Conservation (phyloP, 495 filamentous ascomycete genomes). For the Penicillium subrubescens region DNA sequence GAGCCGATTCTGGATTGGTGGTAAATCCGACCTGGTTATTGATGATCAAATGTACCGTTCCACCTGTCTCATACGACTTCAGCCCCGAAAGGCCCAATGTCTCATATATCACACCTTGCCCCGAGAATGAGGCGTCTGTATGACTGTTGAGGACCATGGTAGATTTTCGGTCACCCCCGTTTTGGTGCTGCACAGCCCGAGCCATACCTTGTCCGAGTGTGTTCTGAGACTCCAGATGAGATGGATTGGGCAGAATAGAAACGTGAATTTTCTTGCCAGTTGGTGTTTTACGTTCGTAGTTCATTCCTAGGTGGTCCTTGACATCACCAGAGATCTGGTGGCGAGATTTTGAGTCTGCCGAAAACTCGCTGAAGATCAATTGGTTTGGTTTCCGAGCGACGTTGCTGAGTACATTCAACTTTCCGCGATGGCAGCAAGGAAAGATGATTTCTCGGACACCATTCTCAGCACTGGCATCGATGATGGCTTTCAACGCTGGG, state of each 20-base stretch:
- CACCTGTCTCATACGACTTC: background rate
- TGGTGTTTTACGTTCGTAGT: background rate
- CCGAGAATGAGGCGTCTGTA: background rate
- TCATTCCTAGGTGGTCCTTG: background rate
- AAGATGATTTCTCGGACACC: background rate
- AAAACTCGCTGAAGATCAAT: background rate
- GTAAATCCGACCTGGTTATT: conserved; percentile 3
- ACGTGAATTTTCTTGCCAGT: background rate
- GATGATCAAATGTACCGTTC: background rate
- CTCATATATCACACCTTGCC: background rate
- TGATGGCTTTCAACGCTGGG: background rate
- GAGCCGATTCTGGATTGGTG: background rate
- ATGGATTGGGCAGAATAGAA: background rate
- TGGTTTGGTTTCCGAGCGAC: background rate
- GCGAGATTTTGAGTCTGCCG: background rate
- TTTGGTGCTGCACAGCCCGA: background rate
- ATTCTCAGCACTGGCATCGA: background rate
- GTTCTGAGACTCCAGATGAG: background rate
- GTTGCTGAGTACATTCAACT: background rate
- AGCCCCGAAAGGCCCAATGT: background rate
- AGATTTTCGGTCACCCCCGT: background rate
- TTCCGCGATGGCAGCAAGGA: background rate
- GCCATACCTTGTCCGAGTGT: background rate
- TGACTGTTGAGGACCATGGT: background rate
- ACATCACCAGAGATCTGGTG: background rate